Percentiles rank a stretch among this genome's conserved stretches.
Evolutionary conservation across 768 basidiomycete species (phyloP).

Genomic region (Piloderma croceum): DNA sequence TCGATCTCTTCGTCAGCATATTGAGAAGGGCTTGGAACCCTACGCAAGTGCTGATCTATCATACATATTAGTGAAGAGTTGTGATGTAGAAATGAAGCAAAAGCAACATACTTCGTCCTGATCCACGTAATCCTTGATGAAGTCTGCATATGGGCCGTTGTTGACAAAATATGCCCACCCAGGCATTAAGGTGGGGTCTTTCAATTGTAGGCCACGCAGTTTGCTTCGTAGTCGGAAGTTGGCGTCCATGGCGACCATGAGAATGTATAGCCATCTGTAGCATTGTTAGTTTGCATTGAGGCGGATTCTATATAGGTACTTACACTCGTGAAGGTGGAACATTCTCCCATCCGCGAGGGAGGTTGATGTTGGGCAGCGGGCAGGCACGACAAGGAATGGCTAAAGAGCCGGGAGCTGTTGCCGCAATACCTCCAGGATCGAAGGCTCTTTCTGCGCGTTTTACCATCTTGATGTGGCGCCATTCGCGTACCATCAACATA

Average conservation of each 20-base stretch:
- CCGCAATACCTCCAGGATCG: background rate
- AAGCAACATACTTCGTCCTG: constrained; percentile 6
- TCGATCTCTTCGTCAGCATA: constrained; percentile 8
- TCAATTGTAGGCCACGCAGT: background rate
- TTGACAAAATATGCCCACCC: constrained; percentile 15
- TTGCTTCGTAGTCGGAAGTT: background rate
- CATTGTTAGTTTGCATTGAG: background rate
- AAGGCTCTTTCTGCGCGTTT: constrained; percentile 5
- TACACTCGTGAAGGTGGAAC: background rate
- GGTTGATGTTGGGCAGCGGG: constrained; percentile 4
- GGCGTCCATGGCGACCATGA: background rate
- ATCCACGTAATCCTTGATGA: constrained; percentile 1
- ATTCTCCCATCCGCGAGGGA: constrained; percentile 5
- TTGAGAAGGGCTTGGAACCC: constrained; percentile 5
- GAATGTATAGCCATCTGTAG: background rate
- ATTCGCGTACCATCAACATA: background rate
- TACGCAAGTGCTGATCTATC: constrained; percentile 15
- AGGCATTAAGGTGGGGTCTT: constrained; percentile 3
- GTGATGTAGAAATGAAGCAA: background rate
- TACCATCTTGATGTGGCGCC: constrained; percentile 2
- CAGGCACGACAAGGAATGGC: constrained; percentile 7
- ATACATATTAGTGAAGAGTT: too few relatives aligned
- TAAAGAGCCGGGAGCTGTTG: constrained; percentile 4
- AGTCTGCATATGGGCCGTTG: background rate
- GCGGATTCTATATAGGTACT: too few relatives aligned